Percentiles rank a stretch among this genome's conserved stretches.
phyloP scores from a whole-genome alignment of 345 rosid genomes.

The Clausena lansium region DNA sequence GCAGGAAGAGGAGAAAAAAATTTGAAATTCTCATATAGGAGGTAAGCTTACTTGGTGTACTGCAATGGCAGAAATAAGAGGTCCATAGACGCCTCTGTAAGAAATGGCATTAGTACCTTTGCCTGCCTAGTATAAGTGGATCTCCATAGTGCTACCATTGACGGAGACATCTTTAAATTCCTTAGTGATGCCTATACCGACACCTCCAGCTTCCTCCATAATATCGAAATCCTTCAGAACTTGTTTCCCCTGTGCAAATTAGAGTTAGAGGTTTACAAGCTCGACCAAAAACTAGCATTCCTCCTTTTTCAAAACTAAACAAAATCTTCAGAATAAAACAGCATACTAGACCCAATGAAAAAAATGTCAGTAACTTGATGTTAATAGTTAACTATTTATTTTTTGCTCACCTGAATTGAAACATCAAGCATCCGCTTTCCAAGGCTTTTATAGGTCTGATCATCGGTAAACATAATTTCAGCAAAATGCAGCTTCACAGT shows the following conservation, averaged over 20 bases:
- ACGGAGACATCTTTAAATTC: constrained; percentile 39
- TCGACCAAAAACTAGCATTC: neutral
- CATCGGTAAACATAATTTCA: constrained; percentile 68
- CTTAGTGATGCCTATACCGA: constrained; percentile 33
- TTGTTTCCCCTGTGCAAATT: constrained; percentile 48
- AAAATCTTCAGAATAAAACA: neutral
- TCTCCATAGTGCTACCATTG: constrained; percentile 66
- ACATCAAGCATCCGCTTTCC: constrained; percentile 76
- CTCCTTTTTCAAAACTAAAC: neutral
- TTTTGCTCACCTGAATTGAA: constrained; percentile 62
- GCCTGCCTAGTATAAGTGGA: constrained; percentile 74
- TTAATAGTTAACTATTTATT: neutral
- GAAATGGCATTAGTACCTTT: constrained; percentile 79
- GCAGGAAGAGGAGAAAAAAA: neutral
- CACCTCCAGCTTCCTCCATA: constrained; percentile 70
- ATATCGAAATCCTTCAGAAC: constrained; percentile 62
- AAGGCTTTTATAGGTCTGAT: constrained; percentile 50
- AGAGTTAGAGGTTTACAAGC: constrained; percentile 1
- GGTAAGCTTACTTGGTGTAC: constrained; percentile 69
- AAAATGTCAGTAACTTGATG: neutral
- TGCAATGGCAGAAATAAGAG: constrained; percentile 78
- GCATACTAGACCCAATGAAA: too few species aligned
- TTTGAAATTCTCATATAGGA: neutral
- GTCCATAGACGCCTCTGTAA: constrained; percentile 67
- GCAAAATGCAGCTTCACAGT: constrained; percentile 79